phyloP scores from a whole-genome alignment of 2,329 filamentous ascomycete species.

The Botryosphaeria dothidea region DNA sequence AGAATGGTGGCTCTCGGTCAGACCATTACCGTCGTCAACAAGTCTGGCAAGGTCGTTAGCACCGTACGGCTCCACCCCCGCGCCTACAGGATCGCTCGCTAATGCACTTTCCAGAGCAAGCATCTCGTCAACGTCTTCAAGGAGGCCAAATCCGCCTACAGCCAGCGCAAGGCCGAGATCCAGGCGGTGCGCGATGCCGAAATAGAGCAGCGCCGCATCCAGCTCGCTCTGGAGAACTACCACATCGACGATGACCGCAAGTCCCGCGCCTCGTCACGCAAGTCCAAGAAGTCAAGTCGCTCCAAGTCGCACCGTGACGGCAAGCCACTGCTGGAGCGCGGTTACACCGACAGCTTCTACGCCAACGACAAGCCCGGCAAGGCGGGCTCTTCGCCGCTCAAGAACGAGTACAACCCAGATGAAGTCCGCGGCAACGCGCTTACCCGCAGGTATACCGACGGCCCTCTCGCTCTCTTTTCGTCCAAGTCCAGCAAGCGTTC shows the following conservation, averaged over 20 bases:
- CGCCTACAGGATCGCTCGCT: constrained; percentile 17
- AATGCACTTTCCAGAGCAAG: constrained; percentile 68
- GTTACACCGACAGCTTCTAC: constrained; percentile 48
- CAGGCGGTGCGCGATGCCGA: constrained; percentile 67
- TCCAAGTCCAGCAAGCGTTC: constrained; percentile 29
- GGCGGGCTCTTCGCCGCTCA: constrained; percentile 23
- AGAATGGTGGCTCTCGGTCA: constrained; percentile 52
- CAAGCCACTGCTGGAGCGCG: constrained; percentile 42
- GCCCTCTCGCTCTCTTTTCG: constrained; percentile 13
- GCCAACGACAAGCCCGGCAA: constrained; percentile 35
- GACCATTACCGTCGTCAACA: constrained; percentile 88
- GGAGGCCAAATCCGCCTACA: constrained; percentile 85
- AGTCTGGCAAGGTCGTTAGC: constrained; percentile 86
- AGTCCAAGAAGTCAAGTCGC: constrained; percentile 18
- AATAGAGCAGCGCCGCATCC: constrained; percentile 58
- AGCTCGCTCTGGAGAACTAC: constrained; percentile 57
- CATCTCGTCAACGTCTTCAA: constrained; percentile 89
- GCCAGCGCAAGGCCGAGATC: constrained; percentile 82
- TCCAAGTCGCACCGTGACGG: constrained; percentile 34
- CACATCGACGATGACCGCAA: constrained; percentile 41
- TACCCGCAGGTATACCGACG: constrained; percentile 46
- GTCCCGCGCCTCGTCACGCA: constrained; percentile 26
- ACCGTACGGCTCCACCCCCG: constrained; percentile 60
- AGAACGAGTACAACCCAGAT: constrained; percentile 25
- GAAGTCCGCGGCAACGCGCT: constrained; percentile 40